Conservation (phyloP, 495 filamentous ascomycete genomes). For the Penicillium atrosanguineum region DNA sequence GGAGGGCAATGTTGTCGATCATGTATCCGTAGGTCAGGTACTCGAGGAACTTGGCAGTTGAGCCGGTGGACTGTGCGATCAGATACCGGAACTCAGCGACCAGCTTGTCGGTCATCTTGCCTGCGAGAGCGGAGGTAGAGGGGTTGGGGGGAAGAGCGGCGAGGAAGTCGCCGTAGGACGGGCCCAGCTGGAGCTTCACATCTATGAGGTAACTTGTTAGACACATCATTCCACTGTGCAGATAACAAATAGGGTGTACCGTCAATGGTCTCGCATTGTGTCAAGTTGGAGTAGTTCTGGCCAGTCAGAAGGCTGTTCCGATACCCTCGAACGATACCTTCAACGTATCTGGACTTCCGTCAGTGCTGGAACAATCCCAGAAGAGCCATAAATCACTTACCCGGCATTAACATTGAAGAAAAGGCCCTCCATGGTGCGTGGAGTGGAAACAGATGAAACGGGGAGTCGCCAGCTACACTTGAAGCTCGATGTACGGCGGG, state of each 20-base stretch:
- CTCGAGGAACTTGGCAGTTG: slow-evolving; percentile 89
- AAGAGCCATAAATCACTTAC: slow-evolving; percentile 41
- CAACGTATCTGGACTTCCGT: slow-evolving; percentile 69
- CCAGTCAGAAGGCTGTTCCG: slow-evolving; percentile 87
- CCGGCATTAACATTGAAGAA: slow-evolving; percentile 96
- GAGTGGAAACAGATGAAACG: slow-evolving; percentile 17
- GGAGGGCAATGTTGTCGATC: slow-evolving; percentile 98
- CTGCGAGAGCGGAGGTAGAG: slow-evolving; percentile 90
- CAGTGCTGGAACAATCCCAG: slow-evolving; percentile 15
- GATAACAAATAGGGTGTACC: slow-evolving; percentile 51
- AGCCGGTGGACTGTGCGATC: slow-evolving; percentile 85
- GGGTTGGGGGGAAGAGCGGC: slow-evolving; percentile 91
- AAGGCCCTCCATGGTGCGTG: slow-evolving; percentile 78
- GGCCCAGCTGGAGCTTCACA: slow-evolving; percentile 94
- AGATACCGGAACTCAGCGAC: slow-evolving; percentile 97
- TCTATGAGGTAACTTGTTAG: slow-evolving; percentile 51
- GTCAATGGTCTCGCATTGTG: slow-evolving; percentile 98
- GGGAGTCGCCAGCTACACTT: slow-evolving; percentile 12
- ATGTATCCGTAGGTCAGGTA: slow-evolving; percentile 99
- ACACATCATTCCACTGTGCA: neutral
- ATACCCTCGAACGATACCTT: slow-evolving; percentile 95
- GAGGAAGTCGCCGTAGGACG: slow-evolving; percentile 97
- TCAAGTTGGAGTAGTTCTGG: slow-evolving; percentile 93
- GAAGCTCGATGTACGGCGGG: slow-evolving; percentile 20
- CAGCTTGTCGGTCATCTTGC: slow-evolving; percentile 96